These are phyloP conservation scores for Mollisiaceae sp. DNA, from an alignment of 2,329 filamentous ascomycete genomes.

Conservation along the genomic window DNA sequence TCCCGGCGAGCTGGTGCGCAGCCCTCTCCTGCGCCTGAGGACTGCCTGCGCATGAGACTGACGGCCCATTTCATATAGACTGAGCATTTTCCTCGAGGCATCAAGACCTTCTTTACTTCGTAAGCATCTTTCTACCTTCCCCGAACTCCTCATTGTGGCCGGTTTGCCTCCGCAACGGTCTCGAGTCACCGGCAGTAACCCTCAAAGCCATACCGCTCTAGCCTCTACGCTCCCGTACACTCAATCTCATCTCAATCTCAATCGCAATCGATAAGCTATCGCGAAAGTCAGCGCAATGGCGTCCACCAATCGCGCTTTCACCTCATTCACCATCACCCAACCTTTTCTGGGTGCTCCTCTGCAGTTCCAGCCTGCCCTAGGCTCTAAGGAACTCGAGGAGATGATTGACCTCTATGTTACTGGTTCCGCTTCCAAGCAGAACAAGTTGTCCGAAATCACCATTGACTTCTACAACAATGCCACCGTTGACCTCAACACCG, in stretches of 20 bases:
- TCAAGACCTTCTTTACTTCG: slow-evolving; percentile 9
- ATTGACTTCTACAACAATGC: slow-evolving; percentile 64
- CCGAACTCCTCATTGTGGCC: slow-evolving; percentile 4
- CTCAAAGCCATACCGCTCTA: neutral
- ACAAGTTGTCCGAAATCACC: slow-evolving; percentile 63
- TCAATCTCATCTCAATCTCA: slow-evolving; percentile 2
- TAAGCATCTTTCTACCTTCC: slow-evolving; percentile 11
- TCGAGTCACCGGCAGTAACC: slow-evolving; percentile 14
- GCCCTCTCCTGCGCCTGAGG: neutral
- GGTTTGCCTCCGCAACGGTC: slow-evolving; percentile 4
- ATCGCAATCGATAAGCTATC: slow-evolving; percentile 16
- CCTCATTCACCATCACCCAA: slow-evolving; percentile 51
- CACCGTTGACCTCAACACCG: slow-evolving; percentile 63
- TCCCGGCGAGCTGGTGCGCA: slow-evolving; percentile 5
- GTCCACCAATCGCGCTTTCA: slow-evolving; percentile 20
- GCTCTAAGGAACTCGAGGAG: slow-evolving; percentile 64
- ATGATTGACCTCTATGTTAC: slow-evolving; percentile 63
- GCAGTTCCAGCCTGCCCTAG: slow-evolving; percentile 70
- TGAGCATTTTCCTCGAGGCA: slow-evolving; percentile 20
- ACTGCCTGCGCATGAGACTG: neutral
- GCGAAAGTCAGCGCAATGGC: slow-evolving; percentile 27
- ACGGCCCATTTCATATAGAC: slow-evolving; percentile 10
- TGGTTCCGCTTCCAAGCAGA: slow-evolving; percentile 57
- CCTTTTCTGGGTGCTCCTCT: slow-evolving; percentile 59
- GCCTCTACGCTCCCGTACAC: neutral